Evolutionary conservation across 805 yeast species (phyloP).

Genomic region (Metschnikowia vanudenii): DNA sequence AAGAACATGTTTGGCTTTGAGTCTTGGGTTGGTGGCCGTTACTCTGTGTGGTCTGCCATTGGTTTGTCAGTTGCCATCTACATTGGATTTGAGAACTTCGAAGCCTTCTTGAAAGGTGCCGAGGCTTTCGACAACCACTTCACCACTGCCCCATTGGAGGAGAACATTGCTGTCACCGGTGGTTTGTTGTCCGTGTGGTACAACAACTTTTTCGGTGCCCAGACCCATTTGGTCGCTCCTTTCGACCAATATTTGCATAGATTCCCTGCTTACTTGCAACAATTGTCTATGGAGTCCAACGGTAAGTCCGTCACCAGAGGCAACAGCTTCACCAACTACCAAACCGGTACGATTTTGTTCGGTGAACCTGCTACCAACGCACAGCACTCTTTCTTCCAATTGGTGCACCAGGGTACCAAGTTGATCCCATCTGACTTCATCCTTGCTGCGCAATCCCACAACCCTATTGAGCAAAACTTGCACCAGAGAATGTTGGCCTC

Average conservation of each 20-base stretch:
- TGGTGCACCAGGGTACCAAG: constrained; percentile 98
- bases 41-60: constrained; percentile 99
- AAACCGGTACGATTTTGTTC: constrained; percentile 91
- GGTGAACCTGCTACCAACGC: constrained; percentile 99
- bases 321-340: constrained; percentile 86
- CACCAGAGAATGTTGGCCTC: constrained; percentile 99
- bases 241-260: constrained; percentile 98
- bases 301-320: constrained; percentile 97
- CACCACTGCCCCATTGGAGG: constrained; percentile 74
- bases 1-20: constrained; percentile 98
- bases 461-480: constrained; percentile 90
- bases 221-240: constrained; percentile 97
- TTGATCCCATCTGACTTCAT: constrained; percentile 96
- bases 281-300: constrained; percentile 97
- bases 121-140: constrained; percentile 96
- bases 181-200: constrained; percentile 97
- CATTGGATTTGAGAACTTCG: constrained; percentile 94
- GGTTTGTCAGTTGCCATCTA: constrained; percentile 93
- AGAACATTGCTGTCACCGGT: constrained; percentile 91
- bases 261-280: constrained; percentile 99
- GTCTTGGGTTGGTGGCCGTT: constrained; percentile 99
- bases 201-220: constrained; percentile 97
- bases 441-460: constrained; percentile 95
- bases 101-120: constrained; percentile 91
- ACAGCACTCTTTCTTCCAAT: constrained; percentile 98